Percentiles rank a stretch among this genome's conserved stretches.
Evolutionary conservation across 139 green algal genomes (phyloP).

Genomic region (Closterium sp.): DNA sequence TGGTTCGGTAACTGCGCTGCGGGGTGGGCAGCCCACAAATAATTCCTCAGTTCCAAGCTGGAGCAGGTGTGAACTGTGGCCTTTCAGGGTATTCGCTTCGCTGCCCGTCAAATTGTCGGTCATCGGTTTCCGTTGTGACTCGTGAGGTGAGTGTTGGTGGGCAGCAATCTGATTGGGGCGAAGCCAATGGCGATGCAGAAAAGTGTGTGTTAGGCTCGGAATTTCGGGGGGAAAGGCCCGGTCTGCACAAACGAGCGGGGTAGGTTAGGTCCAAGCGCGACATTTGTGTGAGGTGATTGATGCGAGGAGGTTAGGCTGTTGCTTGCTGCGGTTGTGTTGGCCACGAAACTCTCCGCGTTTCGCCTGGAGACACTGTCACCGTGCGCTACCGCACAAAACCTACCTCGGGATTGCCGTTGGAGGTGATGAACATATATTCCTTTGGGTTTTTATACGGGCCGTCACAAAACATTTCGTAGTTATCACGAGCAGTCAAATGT

Average conservation of each 20-base stretch:
- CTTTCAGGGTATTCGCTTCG: not conserved
- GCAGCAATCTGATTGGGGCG: not conserved
- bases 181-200: not conserved
- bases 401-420: not conserved
- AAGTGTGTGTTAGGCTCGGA: not conserved
- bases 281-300: not conserved
- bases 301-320: not conserved
- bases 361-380: not conserved
- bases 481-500: too few species aligned
- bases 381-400: not conserved
- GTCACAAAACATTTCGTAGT: too few species aligned
- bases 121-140: not conserved
- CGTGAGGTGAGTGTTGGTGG: not conserved
- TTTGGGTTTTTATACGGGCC: too few species aligned
- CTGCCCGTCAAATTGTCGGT: not conserved
- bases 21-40: not conserved
- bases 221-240: not conserved
- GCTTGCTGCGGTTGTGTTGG: not conserved
- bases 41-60: not conserved
- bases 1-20: not conserved
- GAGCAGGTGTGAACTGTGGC: not conserved
- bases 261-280: not conserved
- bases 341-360: not conserved
- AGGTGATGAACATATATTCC: not conserved
- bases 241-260: not conserved